These are phyloP conservation scores for Aphanomyces invadans DNA, from an alignment of 352 stramenopile genomes.

Conservation along the genomic window DNA sequence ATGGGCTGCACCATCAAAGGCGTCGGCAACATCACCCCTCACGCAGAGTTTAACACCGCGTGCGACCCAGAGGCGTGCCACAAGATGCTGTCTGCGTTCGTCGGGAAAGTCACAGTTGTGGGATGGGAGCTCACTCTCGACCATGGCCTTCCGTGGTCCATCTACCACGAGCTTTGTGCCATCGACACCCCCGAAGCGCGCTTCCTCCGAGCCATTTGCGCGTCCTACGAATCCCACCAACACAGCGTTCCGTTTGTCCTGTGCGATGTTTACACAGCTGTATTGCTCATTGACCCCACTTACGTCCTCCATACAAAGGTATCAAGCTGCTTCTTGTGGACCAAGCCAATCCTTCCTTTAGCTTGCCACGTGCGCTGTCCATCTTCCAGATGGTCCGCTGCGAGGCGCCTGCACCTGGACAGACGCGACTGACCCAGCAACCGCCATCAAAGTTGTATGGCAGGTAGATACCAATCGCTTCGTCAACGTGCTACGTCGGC, in stretches of 20 bases:
- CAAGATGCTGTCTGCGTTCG: constrained; percentile 49
- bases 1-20: constrained; percentile 68
- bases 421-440: background rate
- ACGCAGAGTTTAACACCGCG: constrained; percentile 73
- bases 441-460: constrained; percentile 8
- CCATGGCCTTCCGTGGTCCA: constrained; percentile 45
- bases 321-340: background rate
- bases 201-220: constrained; percentile 11
- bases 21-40: constrained; percentile 56
- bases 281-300: constrained; percentile 41
- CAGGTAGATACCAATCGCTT: background rate
- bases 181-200: background rate
- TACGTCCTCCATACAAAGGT: background rate
- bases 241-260: constrained; percentile 42
- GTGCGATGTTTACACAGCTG: constrained; percentile 68
- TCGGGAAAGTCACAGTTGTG: constrained; percentile 55
- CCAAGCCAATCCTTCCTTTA: background rate
- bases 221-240: constrained; percentile 25
- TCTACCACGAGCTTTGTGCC: constrained; percentile 40
- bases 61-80: constrained; percentile 72
- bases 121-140: constrained; percentile 63
- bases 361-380: background rate
- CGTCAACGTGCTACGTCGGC: background rate
- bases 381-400: background rate
- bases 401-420: background rate